phyloP scores from a whole-genome alignment of 2,329 filamentous ascomycete species.

The Aureobasidium subglaciale region DNA sequence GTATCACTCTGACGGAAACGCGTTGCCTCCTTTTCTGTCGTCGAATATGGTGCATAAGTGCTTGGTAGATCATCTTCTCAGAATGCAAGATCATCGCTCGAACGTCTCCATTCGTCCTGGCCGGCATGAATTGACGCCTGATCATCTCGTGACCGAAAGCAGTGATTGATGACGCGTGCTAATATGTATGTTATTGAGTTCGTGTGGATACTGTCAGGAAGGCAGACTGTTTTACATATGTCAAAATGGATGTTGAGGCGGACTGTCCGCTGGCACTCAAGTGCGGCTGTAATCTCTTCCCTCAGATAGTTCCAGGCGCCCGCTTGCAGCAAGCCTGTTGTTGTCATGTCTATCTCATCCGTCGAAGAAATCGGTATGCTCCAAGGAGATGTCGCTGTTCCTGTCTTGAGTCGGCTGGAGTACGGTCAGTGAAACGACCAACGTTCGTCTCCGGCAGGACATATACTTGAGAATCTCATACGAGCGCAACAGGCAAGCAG shows the following conservation, averaged over 20 bases:
- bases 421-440: neutral
- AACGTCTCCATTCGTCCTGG: neutral
- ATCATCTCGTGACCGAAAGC: constrained; percentile 23
- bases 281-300: constrained; percentile 49
- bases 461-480: constrained; percentile 44
- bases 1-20: constrained; percentile 36
- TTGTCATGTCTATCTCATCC: constrained; percentile 20
- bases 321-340: constrained; percentile 30
- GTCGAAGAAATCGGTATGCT: constrained; percentile 37
- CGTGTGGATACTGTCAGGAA: constrained; percentile 31
- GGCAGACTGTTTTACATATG: neutral
- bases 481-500: constrained; percentile 42
- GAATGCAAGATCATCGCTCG: constrained; percentile 17
- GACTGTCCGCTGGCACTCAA: constrained; percentile 27
- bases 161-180: constrained; percentile 38
- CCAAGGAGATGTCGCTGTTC: constrained; percentile 42
- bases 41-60: constrained; percentile 30
- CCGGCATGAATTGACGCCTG: too few species aligned
- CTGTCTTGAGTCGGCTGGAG: constrained; percentile 20
- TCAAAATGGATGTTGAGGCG: neutral
- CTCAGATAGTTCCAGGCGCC: constrained; percentile 48
- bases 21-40: constrained; percentile 16
- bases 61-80: constrained; percentile 32
- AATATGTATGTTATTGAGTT: constrained; percentile 39
- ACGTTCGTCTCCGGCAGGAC: constrained; percentile 11